Percentiles rank a stretch among this genome's conserved stretches.
These are phyloP conservation scores for Scalesia atractyloides DNA, from an alignment of 129 eudicot species.

Conservation along the genomic window DNA sequence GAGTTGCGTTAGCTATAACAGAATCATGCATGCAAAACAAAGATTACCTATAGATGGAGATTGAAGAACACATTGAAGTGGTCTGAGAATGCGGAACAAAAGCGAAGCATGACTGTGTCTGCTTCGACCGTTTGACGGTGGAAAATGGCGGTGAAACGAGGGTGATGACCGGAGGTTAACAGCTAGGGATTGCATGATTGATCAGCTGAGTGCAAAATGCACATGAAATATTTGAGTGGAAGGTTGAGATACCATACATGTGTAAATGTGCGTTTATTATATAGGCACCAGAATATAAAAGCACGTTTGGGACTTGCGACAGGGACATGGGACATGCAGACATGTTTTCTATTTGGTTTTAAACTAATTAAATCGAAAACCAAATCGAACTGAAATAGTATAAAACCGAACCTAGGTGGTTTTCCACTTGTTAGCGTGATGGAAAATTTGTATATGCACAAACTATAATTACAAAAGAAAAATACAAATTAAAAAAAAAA, in stretches of 20 bases:
- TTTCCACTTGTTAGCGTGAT: too few species aligned
- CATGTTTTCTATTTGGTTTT: too few species aligned
- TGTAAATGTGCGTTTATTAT: not conserved
- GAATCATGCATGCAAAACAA: not conserved
- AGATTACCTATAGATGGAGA: slow-evolving; percentile 46
- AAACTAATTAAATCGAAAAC: too few species aligned
- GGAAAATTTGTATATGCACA: too few species aligned
- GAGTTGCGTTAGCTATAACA: too few species aligned
- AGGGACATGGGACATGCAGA: too few species aligned
- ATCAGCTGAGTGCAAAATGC: slow-evolving; percentile 16
- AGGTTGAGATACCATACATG: slow-evolving; percentile 10
- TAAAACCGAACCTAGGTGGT: too few species aligned
- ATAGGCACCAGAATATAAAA: not conserved
- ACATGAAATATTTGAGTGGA: slow-evolving; percentile 18
- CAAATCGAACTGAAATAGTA: too few species aligned
- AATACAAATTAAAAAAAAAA: too few species aligned
- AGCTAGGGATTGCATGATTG: slow-evolving; percentile 51
- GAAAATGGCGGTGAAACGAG: slow-evolving; percentile 29
- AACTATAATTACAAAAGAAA: too few species aligned
- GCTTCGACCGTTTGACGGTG: slow-evolving; percentile 13
- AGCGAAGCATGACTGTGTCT: slow-evolving; percentile 11
- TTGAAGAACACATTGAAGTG: slow-evolving; percentile 49
- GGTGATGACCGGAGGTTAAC: slow-evolving; percentile 44
- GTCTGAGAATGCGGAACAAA: slow-evolving; percentile 35
- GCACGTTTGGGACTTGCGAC: not conserved